Evolutionary conservation across 768 basidiomycete species (phyloP), one percentile per base, ranked within the genome.

Genomic region (Tulasnella sp.): DNA sequence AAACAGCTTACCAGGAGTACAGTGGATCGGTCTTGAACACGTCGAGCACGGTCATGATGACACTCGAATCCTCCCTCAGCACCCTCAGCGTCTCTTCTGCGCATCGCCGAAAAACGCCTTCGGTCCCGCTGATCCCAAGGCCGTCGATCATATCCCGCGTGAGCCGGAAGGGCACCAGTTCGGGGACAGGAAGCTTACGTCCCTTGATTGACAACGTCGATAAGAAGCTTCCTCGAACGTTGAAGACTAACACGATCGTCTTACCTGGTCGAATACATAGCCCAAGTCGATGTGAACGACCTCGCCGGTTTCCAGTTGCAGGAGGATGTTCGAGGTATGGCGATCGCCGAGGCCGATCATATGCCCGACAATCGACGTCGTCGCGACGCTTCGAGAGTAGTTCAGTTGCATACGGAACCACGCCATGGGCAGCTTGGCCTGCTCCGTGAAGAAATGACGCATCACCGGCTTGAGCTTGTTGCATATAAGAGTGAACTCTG

Each of bases 21-120:
- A 99, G 75, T 4, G 96, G 94, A 68, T 99, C 94, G 65, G 94
- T 81, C 68, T 87, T 90, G 79, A 98, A 96, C 12, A 97, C 94
- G 65, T 96, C 93, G 35, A 99, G 75, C 3, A 99, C 86, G 0
- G 93, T 97, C 77, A 92, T 80, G 65, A 99, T 83, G 42, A 94
- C 80, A 32, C 83, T 85, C 0, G 88, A 87, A 8, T 82, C 79
- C 36, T 85, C 82, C 9, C 93, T 79, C 32, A 98, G 73, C 4
- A 99, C 94, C 11, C 92, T 81, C 6, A 99, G 70, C 0, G 93
- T 96, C 69, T 98, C 89, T 69, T 99, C 92, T 1, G 90, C 83
- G 65, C 94, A 97, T 12, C 90, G 79, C 60, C 93, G 83, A 74
- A 94, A 99, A 2, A 97, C 93, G 0, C 94, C 94, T 62, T 89